Evolutionary conservation across 1,284 basidiomycete species (phyloP).

Genomic region (Rugosomyces carneus): DNA sequence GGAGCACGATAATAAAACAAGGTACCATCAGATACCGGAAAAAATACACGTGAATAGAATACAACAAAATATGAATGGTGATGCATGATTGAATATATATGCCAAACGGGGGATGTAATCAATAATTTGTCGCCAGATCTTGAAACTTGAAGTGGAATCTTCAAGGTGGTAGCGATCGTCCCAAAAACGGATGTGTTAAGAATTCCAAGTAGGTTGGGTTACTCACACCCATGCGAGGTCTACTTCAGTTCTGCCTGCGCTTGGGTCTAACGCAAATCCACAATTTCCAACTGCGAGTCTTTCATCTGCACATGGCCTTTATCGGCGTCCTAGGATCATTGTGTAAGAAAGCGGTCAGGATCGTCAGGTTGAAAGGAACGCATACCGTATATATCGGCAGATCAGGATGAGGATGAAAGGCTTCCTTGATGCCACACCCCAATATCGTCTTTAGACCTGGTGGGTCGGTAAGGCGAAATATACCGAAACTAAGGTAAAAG

Average conservation of each 20-base stretch:
- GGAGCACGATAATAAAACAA: too few relatives aligned
- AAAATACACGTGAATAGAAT: neutral
- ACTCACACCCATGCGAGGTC: too few relatives aligned
- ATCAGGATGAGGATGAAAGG: constrained; percentile 82
- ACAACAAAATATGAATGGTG: neutral
- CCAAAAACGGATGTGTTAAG: too few relatives aligned
- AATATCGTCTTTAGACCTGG: constrained; percentile 70
- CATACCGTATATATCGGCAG: constrained; percentile 76
- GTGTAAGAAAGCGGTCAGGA: constrained; percentile 1
- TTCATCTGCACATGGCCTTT: constrained; percentile 77
- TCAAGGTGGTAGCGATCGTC: neutral
- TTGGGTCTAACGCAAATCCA: constrained; percentile 49
- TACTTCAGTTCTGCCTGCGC: too few relatives aligned
- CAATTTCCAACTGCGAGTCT: constrained; percentile 63
- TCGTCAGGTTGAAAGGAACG: constrained; percentile 17
- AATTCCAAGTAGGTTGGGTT: too few relatives aligned
- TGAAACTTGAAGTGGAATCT: neutral
- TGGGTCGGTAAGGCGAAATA: constrained; percentile 84
- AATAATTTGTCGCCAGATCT: too few relatives aligned
- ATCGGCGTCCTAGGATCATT: constrained; percentile 55
- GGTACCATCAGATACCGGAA: neutral
- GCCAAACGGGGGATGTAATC: neutral
- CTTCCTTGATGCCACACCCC: constrained; percentile 59
- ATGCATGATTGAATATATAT: neutral
- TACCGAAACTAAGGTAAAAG: constrained; percentile 67